Conservation (phyloP, 441 rosid genomes). For the Populus hybrid region DNA sequence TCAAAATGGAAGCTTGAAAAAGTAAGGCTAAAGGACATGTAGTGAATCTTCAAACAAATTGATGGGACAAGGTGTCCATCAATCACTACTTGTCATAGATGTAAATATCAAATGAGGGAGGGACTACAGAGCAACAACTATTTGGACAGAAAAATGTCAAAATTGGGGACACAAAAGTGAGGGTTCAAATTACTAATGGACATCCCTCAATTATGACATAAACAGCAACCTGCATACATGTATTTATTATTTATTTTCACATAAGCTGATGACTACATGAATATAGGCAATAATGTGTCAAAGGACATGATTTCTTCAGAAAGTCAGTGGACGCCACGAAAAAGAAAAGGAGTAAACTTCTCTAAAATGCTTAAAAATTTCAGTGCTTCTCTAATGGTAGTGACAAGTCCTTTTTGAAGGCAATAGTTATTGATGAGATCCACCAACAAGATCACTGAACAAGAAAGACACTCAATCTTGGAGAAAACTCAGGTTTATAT, state of each 20-base stretch:
- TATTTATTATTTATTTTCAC: not conserved
- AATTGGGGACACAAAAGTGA: not conserved
- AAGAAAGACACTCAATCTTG: too few species aligned
- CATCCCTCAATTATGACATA: not conserved
- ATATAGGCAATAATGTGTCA: not conserved
- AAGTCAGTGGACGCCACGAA: not conserved
- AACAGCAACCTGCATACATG: not conserved
- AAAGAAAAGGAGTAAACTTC: not conserved
- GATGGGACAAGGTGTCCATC: too few species aligned
- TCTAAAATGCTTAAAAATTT: not conserved
- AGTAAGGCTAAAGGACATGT: not conserved
- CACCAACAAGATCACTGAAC: too few species aligned
- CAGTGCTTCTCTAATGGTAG: too few species aligned
- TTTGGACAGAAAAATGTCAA: not conserved
- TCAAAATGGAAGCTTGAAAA: not conserved
- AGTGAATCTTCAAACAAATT: too few species aligned
- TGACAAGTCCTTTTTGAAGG: too few species aligned
- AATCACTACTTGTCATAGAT: too few species aligned
- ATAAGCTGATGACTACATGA: not conserved
- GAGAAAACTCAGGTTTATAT: too few species aligned
- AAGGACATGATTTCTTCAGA: not conserved
- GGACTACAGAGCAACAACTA: not conserved
- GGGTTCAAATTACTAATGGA: too few species aligned
- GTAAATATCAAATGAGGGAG: too few species aligned
- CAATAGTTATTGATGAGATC: too few species aligned